Evolutionary conservation across 192 early-diverging fungal species (phyloP).

Genomic region (Coemansia sp.): DNA sequence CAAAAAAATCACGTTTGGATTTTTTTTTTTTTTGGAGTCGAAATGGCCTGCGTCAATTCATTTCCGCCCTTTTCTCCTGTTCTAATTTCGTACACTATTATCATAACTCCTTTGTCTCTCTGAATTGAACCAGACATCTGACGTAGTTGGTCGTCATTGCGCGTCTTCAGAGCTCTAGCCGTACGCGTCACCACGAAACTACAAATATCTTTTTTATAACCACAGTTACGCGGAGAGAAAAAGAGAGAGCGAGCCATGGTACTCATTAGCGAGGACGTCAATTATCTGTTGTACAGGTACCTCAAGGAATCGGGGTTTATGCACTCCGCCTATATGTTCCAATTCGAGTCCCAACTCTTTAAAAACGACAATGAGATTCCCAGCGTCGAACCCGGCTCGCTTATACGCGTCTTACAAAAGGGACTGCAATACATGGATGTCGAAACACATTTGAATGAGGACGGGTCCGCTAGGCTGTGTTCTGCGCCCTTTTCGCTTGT

Average conservation of each 20-base stretch:
- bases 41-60: not conserved
- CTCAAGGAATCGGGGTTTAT: constrained; percentile 86
- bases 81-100: not conserved
- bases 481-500: constrained; percentile 51
- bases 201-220: not conserved
- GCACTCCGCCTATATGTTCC: constrained; percentile 83
- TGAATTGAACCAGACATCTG: constrained; percentile 1
- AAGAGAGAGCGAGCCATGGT: constrained; percentile 55
- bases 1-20: not conserved
- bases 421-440: constrained; percentile 89
- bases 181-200: constrained; percentile 3
- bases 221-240: not conserved
- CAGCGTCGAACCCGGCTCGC: constrained; percentile 72
- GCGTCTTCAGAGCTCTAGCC: not conserved
- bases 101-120: not conserved
- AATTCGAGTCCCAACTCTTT: constrained; percentile 79
- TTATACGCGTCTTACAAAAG: constrained; percentile 88
- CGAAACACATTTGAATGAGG: constrained; percentile 85
- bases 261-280: constrained; percentile 83
- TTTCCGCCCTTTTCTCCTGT: constrained; percentile 3
- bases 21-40: not conserved
- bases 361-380: constrained; percentile 59
- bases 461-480: constrained; percentile 65
- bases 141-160: not conserved
- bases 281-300: constrained; percentile 85